Evolutionary conservation across 2,329 filamentous ascomycete species (phyloP), one percentile per base, ranked within the genome.

Genomic region (Epichloe festucae): DNA sequence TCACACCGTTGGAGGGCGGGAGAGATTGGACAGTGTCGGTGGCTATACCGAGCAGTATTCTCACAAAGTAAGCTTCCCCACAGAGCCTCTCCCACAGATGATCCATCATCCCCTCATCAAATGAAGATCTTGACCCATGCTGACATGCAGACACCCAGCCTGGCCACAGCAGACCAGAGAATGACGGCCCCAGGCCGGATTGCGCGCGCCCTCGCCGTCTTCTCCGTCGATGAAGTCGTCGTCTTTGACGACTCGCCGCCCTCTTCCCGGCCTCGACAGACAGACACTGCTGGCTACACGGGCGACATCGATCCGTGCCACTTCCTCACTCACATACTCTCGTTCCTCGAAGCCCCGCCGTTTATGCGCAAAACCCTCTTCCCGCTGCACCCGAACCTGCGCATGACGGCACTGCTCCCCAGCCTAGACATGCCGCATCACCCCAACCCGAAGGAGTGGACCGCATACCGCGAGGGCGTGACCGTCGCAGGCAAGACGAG

Each of bases 371-470:
- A 82, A 63, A 69, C 75, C 2, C 73, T 95, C 3, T 91, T 94
- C 59, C 83, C 84, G 1, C 72, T 89, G 55, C 88, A 94, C 62
- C 82, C 85, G 10, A 90, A 94, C 62, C 73, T 94, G 42, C 74
- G 79, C 40, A 79, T 80, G 12, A 87, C 86, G 40, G 87, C 87
- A 7, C 74, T 83, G 40, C 70, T 94, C 31, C 86, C 86, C 0
- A 87, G 79, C 60, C 71, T 94, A 52, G 89, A 94, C 64, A 88
- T 93, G 76, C 89, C 89, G 15, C 87, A 91, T 64, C 89, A 95
- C 66, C 74, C 89, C 8, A 77, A 85, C 56, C 76, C 78, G 14
- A 79, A 84, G 50, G 87, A 94, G 61, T 89, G 84, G 81, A 81
- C 88, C 56, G 77, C 78, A 15, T 95, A 87, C 63, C 80, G 87